These are phyloP conservation scores for Stagonosporopsis chrysanthemi DNA, from an alignment of 2,329 filamentous ascomycete species.

Conservation along the genomic window DNA sequence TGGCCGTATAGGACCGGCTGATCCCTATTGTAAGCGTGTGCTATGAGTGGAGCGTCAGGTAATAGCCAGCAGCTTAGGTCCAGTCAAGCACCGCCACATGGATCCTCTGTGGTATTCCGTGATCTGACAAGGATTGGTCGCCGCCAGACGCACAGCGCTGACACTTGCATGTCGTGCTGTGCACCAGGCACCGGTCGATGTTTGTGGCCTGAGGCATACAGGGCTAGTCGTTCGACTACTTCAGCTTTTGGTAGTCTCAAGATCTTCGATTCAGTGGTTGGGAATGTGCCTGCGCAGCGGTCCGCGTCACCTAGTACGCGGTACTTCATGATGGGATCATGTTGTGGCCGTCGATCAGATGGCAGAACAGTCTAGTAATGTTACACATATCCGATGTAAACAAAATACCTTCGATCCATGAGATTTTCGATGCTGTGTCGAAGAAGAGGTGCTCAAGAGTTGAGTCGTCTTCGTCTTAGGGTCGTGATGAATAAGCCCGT, in stretches of 20 bases:
- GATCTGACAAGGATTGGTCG: neutral
- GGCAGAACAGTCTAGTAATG: neutral
- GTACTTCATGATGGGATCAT: neutral
- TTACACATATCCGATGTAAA: too few relatives aligned
- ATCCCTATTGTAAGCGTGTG: neutral
- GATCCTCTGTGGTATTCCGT: neutral
- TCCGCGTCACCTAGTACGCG: neutral
- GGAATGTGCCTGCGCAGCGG: neutral
- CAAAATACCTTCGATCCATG: too few relatives aligned
- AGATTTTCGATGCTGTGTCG: too few relatives aligned
- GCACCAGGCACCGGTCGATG: neutral
- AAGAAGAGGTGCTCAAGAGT: too few relatives aligned
- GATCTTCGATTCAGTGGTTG: too few relatives aligned
- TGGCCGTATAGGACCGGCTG: too few relatives aligned
- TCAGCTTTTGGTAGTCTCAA: neutral
- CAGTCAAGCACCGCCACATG: slow-evolving; percentile 4
- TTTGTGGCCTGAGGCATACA: slow-evolving; percentile 4
- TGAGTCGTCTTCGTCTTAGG: neutral
- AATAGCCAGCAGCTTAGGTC: neutral
- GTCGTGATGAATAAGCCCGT: neutral
- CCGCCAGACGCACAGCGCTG: neutral
- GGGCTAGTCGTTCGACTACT: neutral
- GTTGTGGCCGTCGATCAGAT: neutral
- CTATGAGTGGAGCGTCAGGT: neutral
- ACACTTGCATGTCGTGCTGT: neutral